Conservation (phyloP, 2,329 filamentous ascomycete species). For the Didymellaceae sp. region DNA sequence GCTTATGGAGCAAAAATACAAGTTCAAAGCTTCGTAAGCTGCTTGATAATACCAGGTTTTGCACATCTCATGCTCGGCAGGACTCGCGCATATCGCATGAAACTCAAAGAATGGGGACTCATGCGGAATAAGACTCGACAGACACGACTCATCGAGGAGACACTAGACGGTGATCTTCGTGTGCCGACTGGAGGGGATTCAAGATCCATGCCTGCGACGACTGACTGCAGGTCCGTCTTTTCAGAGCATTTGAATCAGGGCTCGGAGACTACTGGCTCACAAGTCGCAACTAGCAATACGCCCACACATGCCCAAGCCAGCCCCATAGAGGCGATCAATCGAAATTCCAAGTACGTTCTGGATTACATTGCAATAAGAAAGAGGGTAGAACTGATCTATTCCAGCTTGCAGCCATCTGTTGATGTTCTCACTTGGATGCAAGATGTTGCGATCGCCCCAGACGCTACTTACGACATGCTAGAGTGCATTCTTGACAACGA, state of each 20-base stretch:
- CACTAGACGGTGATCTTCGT: background rate
- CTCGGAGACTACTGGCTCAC: constrained; percentile 17
- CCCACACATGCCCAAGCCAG: constrained; percentile 14
- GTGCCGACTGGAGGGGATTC: constrained; percentile 8
- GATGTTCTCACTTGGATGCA: constrained; percentile 24
- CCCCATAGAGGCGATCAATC: constrained; percentile 18
- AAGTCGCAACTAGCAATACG: constrained; percentile 7
- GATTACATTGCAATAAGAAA: too few relatives aligned
- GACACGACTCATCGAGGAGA: background rate
- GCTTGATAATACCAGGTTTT: background rate
- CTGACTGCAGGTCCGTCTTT: constrained; percentile 7
- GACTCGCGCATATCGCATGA: constrained; percentile 47
- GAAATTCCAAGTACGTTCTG: constrained; percentile 17
- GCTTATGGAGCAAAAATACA: constrained; percentile 42
- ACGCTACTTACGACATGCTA: constrained; percentile 38
- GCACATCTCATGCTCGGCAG: constrained; percentile 22
- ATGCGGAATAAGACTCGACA: constrained; percentile 28
- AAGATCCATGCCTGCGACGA: constrained; percentile 10
- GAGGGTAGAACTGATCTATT: too few relatives aligned
- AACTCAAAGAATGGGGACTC: constrained; percentile 46
- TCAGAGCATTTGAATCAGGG: constrained; percentile 1
- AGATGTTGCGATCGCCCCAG: constrained; percentile 16
- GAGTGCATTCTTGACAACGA: constrained; percentile 34
- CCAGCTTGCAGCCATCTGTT: constrained; percentile 21
- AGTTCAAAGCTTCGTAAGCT: constrained; percentile 45